phyloP scores from a whole-genome alignment of 2,329 filamentous ascomycete genomes.

The Zymoseptoria passerinii region DNA sequence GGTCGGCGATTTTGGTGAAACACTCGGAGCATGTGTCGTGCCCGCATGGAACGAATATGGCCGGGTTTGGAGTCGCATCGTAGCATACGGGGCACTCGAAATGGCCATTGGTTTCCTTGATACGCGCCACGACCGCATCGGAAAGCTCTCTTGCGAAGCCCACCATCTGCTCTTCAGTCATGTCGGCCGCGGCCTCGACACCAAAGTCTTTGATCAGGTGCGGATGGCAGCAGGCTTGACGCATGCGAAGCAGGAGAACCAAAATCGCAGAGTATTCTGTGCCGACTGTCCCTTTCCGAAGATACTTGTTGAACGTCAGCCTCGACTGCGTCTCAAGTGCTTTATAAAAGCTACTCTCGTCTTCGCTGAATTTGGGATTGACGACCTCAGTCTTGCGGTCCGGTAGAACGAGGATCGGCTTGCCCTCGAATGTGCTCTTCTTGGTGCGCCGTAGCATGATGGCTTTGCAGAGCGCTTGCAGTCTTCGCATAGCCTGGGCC shows the following conservation, averaged over 20 bases:
- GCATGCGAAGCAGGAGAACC: constrained; percentile 68
- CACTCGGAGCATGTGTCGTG: constrained; percentile 74
- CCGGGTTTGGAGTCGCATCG: constrained; percentile 64
- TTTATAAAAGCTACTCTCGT: constrained; percentile 57
- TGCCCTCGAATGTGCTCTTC: constrained; percentile 66
- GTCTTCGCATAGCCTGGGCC: constrained; percentile 54
- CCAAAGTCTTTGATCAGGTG: constrained; percentile 61
- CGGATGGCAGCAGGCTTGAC: constrained; percentile 73
- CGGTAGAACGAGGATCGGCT: constrained; percentile 62
- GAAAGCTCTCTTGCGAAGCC: constrained; percentile 55
- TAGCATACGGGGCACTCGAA: constrained; percentile 81
- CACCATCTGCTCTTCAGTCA: constrained; percentile 49
- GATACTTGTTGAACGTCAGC: constrained; percentile 67
- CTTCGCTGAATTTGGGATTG: constrained; percentile 57
- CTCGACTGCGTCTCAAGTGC: constrained; percentile 59
- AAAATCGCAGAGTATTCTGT: constrained; percentile 72
- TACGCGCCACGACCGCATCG: constrained; percentile 54
- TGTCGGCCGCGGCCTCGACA: constrained; percentile 40
- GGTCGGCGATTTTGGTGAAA: constrained; percentile 60
- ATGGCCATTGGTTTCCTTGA: constrained; percentile 48
- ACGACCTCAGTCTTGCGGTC: constrained; percentile 54
- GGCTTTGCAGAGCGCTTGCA: constrained; percentile 69
- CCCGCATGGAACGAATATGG: constrained; percentile 74
- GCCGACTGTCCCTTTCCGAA: constrained; percentile 58
- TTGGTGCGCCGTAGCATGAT: constrained; percentile 79